A percentile compares a stretch with the other conserved stretches of the same genome.
phyloP scores from a whole-genome alignment of 768 basidiomycete genomes.

The Pleurotus djamor region DNA sequence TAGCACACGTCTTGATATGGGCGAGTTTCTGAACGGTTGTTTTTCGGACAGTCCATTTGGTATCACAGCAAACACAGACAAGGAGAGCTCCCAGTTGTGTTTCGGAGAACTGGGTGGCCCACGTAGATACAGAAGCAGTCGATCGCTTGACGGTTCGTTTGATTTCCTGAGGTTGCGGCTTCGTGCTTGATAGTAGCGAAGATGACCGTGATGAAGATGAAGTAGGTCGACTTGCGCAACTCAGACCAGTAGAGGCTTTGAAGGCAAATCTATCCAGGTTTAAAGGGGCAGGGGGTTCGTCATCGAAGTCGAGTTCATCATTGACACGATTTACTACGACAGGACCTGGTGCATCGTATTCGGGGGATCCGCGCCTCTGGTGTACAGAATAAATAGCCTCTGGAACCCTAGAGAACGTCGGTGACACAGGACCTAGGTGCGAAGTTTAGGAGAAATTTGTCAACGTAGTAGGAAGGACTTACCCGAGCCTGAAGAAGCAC shows the following conservation, averaged over 20 bases:
- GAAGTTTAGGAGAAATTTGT: too few species aligned
- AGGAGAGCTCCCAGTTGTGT: constrained; percentile 43
- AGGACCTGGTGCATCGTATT: too few species aligned
- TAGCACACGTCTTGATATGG: constrained; percentile 70
- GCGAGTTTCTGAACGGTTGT: constrained; percentile 55
- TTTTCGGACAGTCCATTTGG: constrained; percentile 71
- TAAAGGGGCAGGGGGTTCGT: constrained; percentile 11
- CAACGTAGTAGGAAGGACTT: too few species aligned
- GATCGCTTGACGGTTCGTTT: constrained; percentile 12
- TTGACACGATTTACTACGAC: constrained; percentile 14
- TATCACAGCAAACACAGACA: constrained; percentile 64
- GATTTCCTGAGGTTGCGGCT: not conserved
- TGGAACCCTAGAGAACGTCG: too few species aligned
- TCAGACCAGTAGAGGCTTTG: constrained; percentile 1
- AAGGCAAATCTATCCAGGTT: constrained; percentile 7
- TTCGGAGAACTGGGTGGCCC: constrained; percentile 38
- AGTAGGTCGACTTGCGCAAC: not conserved
- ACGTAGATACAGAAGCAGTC: not conserved
- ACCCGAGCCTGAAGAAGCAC: too few species aligned
- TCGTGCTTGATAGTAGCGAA: not conserved
- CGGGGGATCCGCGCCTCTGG: too few species aligned
- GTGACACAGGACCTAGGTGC: too few species aligned
- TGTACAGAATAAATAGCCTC: too few species aligned
- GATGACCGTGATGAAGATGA: not conserved
- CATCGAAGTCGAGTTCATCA: constrained; percentile 16